A percentile compares a stretch with the other conserved stretches of the same genome.
Evolutionary conservation across 305 asterid genomes (phyloP).

Genomic region (Fraxinus floribunda): DNA sequence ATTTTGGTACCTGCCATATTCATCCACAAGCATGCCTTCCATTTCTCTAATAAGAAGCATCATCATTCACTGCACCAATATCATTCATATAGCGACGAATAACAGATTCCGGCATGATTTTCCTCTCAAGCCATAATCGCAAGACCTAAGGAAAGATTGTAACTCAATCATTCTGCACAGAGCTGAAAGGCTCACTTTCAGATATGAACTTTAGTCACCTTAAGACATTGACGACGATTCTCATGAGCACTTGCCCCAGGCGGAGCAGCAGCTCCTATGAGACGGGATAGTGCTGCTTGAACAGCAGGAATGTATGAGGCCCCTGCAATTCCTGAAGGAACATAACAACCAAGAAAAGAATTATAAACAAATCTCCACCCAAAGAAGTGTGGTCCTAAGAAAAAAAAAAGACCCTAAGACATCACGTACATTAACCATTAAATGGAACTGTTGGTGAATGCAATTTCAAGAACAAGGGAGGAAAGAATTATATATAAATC

Average conservation of each 20-base stretch:
- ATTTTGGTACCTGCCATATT: slow-evolving; percentile 73
- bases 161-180: slow-evolving; percentile 23
- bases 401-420: not conserved
- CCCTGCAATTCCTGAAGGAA: slow-evolving; percentile 47
- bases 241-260: slow-evolving; percentile 49
- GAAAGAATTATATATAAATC: not conserved
- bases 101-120: slow-evolving; percentile 70
- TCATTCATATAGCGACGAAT: slow-evolving; percentile 70
- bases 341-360: slow-evolving; percentile 1
- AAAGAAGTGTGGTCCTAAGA: not conserved
- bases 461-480: not conserved
- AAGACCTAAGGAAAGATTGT: slow-evolving; percentile 54
- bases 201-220: slow-evolving; percentile 32
- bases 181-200: slow-evolving; percentile 19
- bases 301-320: slow-evolving; percentile 54
- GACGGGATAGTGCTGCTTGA: slow-evolving; percentile 49
- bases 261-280: slow-evolving; percentile 52
- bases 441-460: not conserved
- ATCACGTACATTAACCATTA: not conserved
- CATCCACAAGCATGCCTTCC: slow-evolving; percentile 94
- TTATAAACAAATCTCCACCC: not conserved
- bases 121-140: slow-evolving; percentile 92
- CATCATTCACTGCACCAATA: slow-evolving; percentile 57
- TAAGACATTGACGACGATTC: slow-evolving; percentile 59
- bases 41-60: slow-evolving; percentile 73